These are phyloP conservation scores for Phytophthora crassamura DNA, from an alignment of 352 stramenopile species.

Conservation along the genomic window DNA sequence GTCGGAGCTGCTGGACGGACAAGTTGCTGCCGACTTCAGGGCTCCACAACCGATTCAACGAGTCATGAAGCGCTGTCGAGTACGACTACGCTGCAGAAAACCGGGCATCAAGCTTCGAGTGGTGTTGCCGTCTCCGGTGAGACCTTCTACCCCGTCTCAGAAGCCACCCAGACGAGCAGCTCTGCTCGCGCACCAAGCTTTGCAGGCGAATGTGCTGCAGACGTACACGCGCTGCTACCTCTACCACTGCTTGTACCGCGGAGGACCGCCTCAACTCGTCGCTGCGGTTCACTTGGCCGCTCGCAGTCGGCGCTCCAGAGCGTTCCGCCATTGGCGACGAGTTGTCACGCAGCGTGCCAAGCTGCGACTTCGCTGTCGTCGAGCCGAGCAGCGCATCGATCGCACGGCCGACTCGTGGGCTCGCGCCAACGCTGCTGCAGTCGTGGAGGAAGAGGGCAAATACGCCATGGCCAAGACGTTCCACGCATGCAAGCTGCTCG, in stretches of 20 bases:
- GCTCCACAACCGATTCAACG: not conserved
- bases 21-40: not conserved
- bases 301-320: conserved; percentile 21
- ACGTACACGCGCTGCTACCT: conserved; percentile 31
- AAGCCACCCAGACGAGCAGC: conserved; percentile 20
- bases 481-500: conserved; percentile 37
- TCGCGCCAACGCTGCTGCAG: conserved; percentile 9
- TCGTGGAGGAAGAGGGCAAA: conserved; percentile 50
- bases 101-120: conserved; percentile 28
- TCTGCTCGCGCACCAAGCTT: conserved; percentile 24
- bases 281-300: conserved; percentile 17
- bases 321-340: conserved; percentile 23
- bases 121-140: not conserved
- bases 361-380: conserved; percentile 20
- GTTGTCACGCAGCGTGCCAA: conserved; percentile 20
- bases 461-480: conserved; percentile 58
- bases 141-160: not conserved
- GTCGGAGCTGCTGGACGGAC: conserved; percentile 10
- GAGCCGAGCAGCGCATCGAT: conserved; percentile 19
- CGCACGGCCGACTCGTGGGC: conserved; percentile 3
- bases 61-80: not conserved
- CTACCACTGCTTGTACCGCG: conserved; percentile 25
- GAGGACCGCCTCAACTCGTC: conserved; percentile 29
- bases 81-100: conserved; percentile 13
- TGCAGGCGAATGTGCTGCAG: conserved; percentile 36